Evolutionary conservation across 768 basidiomycete genomes (phyloP).

Genomic region (Trametes elegans): DNA sequence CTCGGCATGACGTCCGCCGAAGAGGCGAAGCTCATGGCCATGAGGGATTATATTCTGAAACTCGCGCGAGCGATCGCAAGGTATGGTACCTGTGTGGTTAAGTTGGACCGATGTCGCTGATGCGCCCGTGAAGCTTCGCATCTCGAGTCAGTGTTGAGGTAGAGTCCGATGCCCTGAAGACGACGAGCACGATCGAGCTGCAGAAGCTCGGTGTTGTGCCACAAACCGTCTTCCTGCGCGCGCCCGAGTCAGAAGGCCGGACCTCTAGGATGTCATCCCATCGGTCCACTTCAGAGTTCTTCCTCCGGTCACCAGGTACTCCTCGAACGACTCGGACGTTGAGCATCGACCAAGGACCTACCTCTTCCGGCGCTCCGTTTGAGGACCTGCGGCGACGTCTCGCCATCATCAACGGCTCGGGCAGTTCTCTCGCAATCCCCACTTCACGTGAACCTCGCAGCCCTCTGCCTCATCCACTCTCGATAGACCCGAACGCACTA

Average conservation of each 20-base stretch:
- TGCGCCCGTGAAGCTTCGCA: conserved; percentile 57
- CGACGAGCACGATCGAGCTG: conserved; percentile 69
- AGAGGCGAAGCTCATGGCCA: conserved; percentile 81
- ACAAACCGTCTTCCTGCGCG: conserved; percentile 84
- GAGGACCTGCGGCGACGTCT: conserved; percentile 78
- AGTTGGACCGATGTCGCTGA: background rate
- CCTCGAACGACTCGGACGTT: conserved; percentile 46
- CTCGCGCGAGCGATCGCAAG: conserved; percentile 77
- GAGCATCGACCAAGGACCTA: conserved; percentile 44
- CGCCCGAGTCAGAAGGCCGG: conserved; percentile 43
- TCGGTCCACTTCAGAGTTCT: conserved; percentile 24
- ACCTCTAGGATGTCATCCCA: conserved; percentile 36
- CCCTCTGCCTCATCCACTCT: conserved; percentile 37
- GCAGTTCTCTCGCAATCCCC: conserved; percentile 54
- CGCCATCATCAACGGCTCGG: conserved; percentile 72
- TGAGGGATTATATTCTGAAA: conserved; percentile 87
- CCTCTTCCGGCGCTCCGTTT: conserved; percentile 55
- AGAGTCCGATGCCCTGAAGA: conserved; percentile 62
- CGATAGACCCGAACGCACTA: conserved; percentile 15
- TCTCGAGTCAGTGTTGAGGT: conserved; percentile 61
- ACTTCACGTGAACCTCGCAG: conserved; percentile 46
- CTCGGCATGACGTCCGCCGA: conserved; percentile 82
- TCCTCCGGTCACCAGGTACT: conserved; percentile 48
- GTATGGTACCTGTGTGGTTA: conserved; percentile 36
- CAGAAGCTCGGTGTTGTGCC: conserved; percentile 88